Percentiles rank a stretch among this genome's conserved stretches.
Conservation (phyloP, 768 basidiomycete species). For the Peribolospora baueri region DNA sequence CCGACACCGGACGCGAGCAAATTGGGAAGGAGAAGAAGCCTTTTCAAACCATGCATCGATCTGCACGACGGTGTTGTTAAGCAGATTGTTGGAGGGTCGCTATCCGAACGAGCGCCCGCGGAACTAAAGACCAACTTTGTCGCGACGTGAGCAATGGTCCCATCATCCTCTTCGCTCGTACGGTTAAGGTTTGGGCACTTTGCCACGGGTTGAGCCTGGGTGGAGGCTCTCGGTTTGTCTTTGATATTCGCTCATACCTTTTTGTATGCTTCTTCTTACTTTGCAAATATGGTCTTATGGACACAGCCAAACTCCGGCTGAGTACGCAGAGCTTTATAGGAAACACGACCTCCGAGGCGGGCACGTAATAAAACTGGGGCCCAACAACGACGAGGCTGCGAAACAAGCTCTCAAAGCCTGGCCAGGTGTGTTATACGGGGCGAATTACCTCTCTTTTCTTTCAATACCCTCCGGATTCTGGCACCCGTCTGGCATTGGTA, state of each 20-base stretch:
- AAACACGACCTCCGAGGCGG: slow-evolving; percentile 48
- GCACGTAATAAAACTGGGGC: slow-evolving; percentile 88
- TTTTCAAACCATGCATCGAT: slow-evolving; percentile 87
- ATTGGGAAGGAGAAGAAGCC: neutral
- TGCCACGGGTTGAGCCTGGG: neutral
- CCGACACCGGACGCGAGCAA: too few species aligned
- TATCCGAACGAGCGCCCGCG: slow-evolving; percentile 40
- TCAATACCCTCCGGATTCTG: too few species aligned
- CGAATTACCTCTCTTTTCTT: neutral
- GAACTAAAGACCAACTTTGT: slow-evolving; percentile 69
- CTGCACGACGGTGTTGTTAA: slow-evolving; percentile 88
- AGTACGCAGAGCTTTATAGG: slow-evolving; percentile 58
- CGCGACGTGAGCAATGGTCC: slow-evolving; percentile 34
- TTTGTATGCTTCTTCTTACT: too few species aligned
- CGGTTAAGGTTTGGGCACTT: neutral
- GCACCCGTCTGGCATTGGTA: too few species aligned
- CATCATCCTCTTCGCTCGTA: slow-evolving; percentile 2
- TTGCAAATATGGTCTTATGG: neutral
- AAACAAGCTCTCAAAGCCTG: slow-evolving; percentile 55
- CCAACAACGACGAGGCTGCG: slow-evolving; percentile 72
- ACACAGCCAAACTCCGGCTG: slow-evolving; percentile 43
- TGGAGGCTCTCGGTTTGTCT: too few species aligned
- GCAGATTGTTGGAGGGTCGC: slow-evolving; percentile 88
- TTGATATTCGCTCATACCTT: too few species aligned
- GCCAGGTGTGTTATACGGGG: slow-evolving; percentile 34